Base-by-base conservation (phyloP, 768 basidiomycete species). In the Podaxis sp. region DNA sequence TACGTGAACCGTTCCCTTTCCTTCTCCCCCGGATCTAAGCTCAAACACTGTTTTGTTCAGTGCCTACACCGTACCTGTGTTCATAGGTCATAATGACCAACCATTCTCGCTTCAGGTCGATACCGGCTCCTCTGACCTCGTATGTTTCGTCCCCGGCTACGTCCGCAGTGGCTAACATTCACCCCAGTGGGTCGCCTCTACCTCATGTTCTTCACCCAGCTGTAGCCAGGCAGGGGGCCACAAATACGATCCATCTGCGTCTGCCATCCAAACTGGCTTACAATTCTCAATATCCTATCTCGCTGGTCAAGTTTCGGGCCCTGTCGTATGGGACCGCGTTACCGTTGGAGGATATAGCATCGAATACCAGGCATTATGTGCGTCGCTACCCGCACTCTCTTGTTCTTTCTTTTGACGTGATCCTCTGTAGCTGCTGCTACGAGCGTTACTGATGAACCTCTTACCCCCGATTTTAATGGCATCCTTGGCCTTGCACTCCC, bases 71-170 rank as follows among this genome's bases (percentile, higher is more conserved):
- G 72, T 90, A n/a, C 78, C 85, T 3, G 75, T 89, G 4, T 73
- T 69, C 20, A 76, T 91, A 24, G 90, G 91, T 11, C 58, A 72
- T 6, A 73, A 70, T 8, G 69, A 69, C 36, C 82, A 88, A 60
- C 80, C 78, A 24, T 73, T 89, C 24, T 85, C 82, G 5, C 74
- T 93, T 2, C 90, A 92, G 69, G 82, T 93, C 40, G 91, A 94
- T 67, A 91, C 89, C 0, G 92, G 92, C 30, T 93, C 92, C 0
- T 90, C 90, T 0, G 91, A 94, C 75, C 78, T 91, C 26, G 90
- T 91, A 62, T 67, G 84, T 77, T 60, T 36, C 36, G 12, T n/a
- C 56, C 20, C 20, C 36, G 5, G 33, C 33, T 20, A 12, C 30
- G 56, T n/a, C 57, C 4, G 30, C 64, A 92, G 91, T 33, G 33